Conservation (phyloP, 805 yeast species). For the Cyberlindnera subsufficiens region DNA sequence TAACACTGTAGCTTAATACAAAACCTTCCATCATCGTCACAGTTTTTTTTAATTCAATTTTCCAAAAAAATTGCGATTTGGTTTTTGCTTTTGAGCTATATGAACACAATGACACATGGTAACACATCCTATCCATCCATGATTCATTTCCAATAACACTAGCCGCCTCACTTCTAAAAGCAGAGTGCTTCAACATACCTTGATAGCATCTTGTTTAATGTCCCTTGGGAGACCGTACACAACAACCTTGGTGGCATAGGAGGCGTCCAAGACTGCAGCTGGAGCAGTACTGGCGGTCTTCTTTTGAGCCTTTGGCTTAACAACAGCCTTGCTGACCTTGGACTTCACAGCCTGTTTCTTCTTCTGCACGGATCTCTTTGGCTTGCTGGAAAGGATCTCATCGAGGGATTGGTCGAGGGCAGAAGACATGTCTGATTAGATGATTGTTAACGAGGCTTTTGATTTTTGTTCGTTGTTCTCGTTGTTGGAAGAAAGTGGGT, state of each 20-base stretch:
- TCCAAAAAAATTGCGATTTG: too few relatives aligned
- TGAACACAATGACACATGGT: too few relatives aligned
- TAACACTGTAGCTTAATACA: too few relatives aligned
- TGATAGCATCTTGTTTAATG: conserved; percentile 75
- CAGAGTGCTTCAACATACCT: conserved; percentile 55
- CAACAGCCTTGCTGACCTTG: conserved; percentile 22
- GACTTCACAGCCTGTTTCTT: conserved; percentile 19
- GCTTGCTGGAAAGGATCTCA: conserved; percentile 75
- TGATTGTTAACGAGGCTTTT: conserved; percentile 3
- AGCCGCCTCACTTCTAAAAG: neutral
- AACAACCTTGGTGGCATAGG: conserved; percentile 73
- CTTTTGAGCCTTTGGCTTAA: conserved; percentile 25
- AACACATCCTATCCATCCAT: too few relatives aligned
- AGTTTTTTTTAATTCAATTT: too few relatives aligned
- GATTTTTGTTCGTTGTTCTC: conserved; percentile 3
- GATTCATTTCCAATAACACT: too few relatives aligned
- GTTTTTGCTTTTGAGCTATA: too few relatives aligned
- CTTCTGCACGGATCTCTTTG: conserved; percentile 32
- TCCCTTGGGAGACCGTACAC: conserved; percentile 85
- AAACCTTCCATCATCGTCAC: too few relatives aligned
- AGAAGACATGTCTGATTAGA: conserved; percentile 55
- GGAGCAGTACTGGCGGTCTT: conserved; percentile 20
- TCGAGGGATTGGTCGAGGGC: conserved; percentile 90
- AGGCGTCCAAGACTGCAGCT: conserved; percentile 31
- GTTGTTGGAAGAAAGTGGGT: conserved; percentile 1